Evolutionary conservation across 495 filamentous ascomycete species (phyloP).

Genomic region (Entonaema liquescens): DNA sequence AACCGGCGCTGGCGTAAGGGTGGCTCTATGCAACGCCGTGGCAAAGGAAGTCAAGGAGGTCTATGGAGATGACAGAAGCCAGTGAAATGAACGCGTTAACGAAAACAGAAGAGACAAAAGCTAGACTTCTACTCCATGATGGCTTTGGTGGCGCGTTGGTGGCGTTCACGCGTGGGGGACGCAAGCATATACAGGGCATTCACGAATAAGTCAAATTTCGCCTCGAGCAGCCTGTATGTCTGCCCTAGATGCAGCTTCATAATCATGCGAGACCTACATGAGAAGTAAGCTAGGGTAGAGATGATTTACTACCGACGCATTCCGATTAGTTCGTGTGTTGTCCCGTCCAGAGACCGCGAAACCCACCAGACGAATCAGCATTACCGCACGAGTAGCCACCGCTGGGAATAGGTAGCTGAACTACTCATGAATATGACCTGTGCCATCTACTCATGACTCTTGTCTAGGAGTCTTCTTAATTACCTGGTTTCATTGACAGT

Average conservation of each 20-base stretch:
- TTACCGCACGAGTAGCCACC: slow-evolving; percentile 4
- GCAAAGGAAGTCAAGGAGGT: slow-evolving; percentile 69
- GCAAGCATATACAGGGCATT: slow-evolving; percentile 1
- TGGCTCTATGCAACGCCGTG: slow-evolving; percentile 89
- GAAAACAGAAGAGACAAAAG: background rate
- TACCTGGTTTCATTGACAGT: slow-evolving; percentile 2
- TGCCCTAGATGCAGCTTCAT: background rate
- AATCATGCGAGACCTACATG: slow-evolving; percentile 2
- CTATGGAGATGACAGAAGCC: slow-evolving; percentile 33
- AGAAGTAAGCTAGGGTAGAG: background rate
- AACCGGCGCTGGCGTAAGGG: slow-evolving; percentile 79
- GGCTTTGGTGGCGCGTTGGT: slow-evolving; percentile 18
- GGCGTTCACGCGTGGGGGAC: slow-evolving; percentile 26
- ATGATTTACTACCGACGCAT: background rate
- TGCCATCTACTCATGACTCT: slow-evolving; percentile 8
- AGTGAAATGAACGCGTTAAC: background rate
- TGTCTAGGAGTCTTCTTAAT: background rate
- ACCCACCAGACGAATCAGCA: background rate
- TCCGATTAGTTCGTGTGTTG: background rate
- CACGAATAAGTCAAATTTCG: slow-evolving; percentile 2
- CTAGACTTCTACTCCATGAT: background rate
- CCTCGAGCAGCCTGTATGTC: slow-evolving; percentile 8
- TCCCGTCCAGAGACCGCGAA: slow-evolving; percentile 1
- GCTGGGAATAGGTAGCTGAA: background rate
- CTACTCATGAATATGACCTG: slow-evolving; percentile 9